A percentile compares a stretch with the other conserved stretches of the same genome.
phyloP scores from a whole-genome alignment of 2,329 filamentous ascomycete species.

The Biscogniauxia marginata region DNA sequence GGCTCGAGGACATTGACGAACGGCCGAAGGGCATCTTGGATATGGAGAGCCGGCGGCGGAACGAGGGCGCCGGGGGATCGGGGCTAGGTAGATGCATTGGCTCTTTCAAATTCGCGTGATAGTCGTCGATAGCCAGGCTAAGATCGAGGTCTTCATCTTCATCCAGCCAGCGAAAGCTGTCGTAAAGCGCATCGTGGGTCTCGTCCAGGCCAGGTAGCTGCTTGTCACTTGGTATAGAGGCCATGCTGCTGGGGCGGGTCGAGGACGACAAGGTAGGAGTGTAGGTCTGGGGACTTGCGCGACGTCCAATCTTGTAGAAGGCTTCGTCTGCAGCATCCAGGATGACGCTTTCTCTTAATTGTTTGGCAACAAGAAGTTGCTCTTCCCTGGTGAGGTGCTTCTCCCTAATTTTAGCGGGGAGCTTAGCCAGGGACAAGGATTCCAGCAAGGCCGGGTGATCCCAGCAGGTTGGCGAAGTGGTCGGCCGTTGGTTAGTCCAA shows the following conservation, averaged over 20 bases:
- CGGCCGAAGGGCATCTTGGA: slow-evolving; percentile 63
- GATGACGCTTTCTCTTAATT: slow-evolving; percentile 49
- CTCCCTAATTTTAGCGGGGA: slow-evolving; percentile 65
- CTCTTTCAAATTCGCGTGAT: slow-evolving; percentile 62
- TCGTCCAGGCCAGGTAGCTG: slow-evolving; percentile 23
- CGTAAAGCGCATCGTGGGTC: slow-evolving; percentile 56
- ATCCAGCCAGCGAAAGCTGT: slow-evolving; percentile 73
- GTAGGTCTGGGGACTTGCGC: slow-evolving; percentile 32
- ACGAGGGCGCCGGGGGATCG: slow-evolving; percentile 53
- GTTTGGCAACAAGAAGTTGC: slow-evolving; percentile 54
- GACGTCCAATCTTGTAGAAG: slow-evolving; percentile 44
- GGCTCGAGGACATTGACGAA: slow-evolving; percentile 49
- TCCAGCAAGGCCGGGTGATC: slow-evolving; percentile 45
- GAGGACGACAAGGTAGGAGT: slow-evolving; percentile 30
- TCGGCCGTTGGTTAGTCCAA: slow-evolving; percentile 13
- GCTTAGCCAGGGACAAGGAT: slow-evolving; percentile 61
- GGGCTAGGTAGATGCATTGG: slow-evolving; percentile 45
- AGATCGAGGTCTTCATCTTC: slow-evolving; percentile 70
- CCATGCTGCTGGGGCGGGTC: slow-evolving; percentile 25
- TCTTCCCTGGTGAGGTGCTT: slow-evolving; percentile 68
- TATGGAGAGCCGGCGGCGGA: slow-evolving; percentile 71
- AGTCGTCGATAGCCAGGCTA: slow-evolving; percentile 66
- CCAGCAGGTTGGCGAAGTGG: slow-evolving; percentile 18
- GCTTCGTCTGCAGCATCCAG: slow-evolving; percentile 56
- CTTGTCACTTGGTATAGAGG: slow-evolving; percentile 29